phyloP scores from a whole-genome alignment of 163 green algal genomes.

The Prototheca cutis region DNA sequence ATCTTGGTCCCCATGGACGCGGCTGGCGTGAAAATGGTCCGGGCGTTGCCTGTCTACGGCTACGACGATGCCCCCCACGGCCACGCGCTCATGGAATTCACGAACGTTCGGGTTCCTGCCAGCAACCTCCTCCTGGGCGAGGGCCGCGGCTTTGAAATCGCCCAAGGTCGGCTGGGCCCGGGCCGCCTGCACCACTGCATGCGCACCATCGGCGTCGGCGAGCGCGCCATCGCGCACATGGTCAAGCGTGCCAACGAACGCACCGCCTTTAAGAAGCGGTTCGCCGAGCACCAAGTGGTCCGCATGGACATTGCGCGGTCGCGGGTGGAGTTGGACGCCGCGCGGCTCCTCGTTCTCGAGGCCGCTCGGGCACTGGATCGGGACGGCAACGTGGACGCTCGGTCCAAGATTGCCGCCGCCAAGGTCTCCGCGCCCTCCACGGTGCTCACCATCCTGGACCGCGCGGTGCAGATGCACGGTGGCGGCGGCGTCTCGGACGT shows the following conservation, averaged over 20 bases:
- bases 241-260: constrained; percentile 35
- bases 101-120: constrained; percentile 54
- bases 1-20: constrained; percentile 81
- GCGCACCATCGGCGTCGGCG: constrained; percentile 77
- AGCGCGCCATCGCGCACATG: constrained; percentile 68
- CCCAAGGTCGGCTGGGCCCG: constrained; percentile 87
- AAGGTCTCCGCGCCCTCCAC: constrained; percentile 72
- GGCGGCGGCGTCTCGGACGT: constrained; percentile 69
- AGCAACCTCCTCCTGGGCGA: constrained; percentile 71
- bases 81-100: constrained; percentile 79
- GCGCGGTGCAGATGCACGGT: constrained; percentile 71
- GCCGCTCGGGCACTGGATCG: constrained; percentile 68
- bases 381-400: constrained; percentile 56
- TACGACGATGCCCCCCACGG: constrained; percentile 93
- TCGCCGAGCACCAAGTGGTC: constrained; percentile 43
- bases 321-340: constrained; percentile 54
- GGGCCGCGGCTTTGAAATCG: constrained; percentile 96
- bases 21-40: constrained; percentile 59
- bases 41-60: constrained; percentile 79
- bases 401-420: constrained; percentile 61
- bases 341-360: constrained; percentile 66
- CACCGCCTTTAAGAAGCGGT: constrained; percentile 49
- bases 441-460: constrained; percentile 60
- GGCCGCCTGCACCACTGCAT: constrained; percentile 98
- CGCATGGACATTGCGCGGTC: constrained; percentile 23